Evolutionary conservation across 1,284 basidiomycete genomes (phyloP).

Genomic region (Mycosarcoma mackinlayi): DNA sequence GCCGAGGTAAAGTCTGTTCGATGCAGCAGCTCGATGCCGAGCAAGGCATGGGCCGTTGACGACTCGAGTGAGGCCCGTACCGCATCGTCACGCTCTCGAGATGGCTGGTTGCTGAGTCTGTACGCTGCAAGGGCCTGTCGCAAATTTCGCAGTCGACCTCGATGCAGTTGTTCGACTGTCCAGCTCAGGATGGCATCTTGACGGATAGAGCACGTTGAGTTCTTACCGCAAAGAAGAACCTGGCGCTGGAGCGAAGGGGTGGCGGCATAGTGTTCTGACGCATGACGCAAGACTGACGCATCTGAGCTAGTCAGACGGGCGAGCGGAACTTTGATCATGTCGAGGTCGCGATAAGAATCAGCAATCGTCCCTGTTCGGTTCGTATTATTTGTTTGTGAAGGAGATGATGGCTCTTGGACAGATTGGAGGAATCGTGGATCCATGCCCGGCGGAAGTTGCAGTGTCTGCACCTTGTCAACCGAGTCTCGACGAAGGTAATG

Average conservation of each 20-base stretch:
- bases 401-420: constrained; percentile 4
- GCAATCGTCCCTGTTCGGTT: background rate
- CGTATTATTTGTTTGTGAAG: background rate
- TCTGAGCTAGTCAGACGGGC: constrained; percentile 3
- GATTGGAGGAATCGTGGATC: constrained; percentile 56
- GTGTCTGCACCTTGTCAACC: constrained; percentile 41
- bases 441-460: constrained; percentile 47
- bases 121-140: constrained; percentile 17
- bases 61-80: constrained; percentile 14
- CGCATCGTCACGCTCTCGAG: background rate
- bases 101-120: background rate
- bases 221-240: constrained; percentile 37
- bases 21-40: constrained; percentile 43
- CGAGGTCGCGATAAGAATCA: constrained; percentile 7
- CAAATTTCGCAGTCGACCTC: constrained; percentile 21
- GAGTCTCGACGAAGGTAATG: constrained; percentile 44
- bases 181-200: constrained; percentile 30
- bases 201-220: constrained; percentile 28
- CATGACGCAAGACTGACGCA: constrained; percentile 10
- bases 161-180: constrained; percentile 26
- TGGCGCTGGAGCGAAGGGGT: constrained; percentile 14
- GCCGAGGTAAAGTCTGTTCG: constrained; percentile 44
- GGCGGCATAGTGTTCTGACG: constrained; percentile 3
- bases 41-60: constrained; percentile 23
- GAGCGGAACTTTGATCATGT: constrained; percentile 27